phyloP scores from a whole-genome alignment of 768 basidiomycete genomes.

The Jaapia argillacea region DNA sequence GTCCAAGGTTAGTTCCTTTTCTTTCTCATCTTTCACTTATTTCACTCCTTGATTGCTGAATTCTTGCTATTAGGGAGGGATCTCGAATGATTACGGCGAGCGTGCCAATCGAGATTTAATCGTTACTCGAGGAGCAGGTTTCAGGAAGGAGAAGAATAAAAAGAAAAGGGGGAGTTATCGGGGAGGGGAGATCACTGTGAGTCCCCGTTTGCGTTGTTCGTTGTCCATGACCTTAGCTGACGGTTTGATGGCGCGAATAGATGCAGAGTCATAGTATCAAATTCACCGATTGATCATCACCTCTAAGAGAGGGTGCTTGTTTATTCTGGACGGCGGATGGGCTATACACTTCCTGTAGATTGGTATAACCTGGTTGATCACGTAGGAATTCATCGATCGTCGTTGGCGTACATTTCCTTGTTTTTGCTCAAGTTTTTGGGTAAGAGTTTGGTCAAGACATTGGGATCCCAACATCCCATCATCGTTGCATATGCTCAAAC shows the following conservation, averaged over 20 bases:
- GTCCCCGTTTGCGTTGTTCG: conserved; percentile 12
- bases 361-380: no score
- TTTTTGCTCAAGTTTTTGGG: no score
- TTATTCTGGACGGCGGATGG: no score
- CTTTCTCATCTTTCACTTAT: conserved; percentile 1
- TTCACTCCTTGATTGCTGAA: conserved; percentile 1
- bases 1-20: conserved; percentile 47
- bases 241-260: conserved; percentile 23
- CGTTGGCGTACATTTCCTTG: no score
- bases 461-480: no score
- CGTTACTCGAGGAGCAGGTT: conserved; percentile 88
- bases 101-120: conserved; percentile 80
- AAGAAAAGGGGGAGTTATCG: conserved; percentile 94
- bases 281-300: conserved; percentile 39
- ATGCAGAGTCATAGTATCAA: conserved; percentile 84
- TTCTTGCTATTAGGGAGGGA: conserved; percentile 38
- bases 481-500: no score
- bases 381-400: no score
- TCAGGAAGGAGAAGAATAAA: conserved; percentile 99
- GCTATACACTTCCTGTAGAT: no score
- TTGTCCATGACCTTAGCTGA: neutral
- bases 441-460: no score
- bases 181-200: conserved; percentile 91
- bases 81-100: conserved; percentile 76
- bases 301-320: no score